Conservation (phyloP, 179 eudicot species). For the Beta macrorhiza region DNA sequence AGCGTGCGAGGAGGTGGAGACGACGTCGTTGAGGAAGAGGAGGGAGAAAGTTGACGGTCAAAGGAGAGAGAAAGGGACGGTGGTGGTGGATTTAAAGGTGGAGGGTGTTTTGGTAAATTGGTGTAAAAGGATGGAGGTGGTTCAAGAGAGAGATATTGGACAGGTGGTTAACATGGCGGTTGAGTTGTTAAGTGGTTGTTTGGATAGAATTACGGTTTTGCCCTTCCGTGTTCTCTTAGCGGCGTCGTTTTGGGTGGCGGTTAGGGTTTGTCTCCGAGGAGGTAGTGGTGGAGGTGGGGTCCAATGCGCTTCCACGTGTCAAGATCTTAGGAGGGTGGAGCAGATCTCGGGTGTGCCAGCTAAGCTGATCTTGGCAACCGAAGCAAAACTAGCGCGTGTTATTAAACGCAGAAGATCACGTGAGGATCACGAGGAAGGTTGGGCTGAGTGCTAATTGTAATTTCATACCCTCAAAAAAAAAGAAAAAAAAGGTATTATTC, state of each 20-base stretch:
- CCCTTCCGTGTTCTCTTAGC: constrained; percentile 53
- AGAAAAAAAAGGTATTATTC: background rate
- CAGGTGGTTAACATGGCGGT: constrained; percentile 33
- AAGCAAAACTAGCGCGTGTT: constrained; percentile 38
- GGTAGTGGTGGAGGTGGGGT: background rate
- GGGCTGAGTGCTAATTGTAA: constrained; percentile 49
- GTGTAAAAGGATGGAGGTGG: constrained; percentile 43
- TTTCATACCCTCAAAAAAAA: background rate
- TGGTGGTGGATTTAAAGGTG: constrained; percentile 31
- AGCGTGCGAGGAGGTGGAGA: background rate
- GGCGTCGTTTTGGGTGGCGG: constrained; percentile 54
- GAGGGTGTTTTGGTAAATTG: constrained; percentile 60
- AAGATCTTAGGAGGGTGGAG: constrained; percentile 46
- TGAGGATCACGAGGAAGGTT: constrained; percentile 50
- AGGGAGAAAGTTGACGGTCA: background rate
- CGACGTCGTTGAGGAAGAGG: constrained; percentile 5
- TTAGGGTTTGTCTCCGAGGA: constrained; percentile 26
- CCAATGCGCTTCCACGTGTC: constrained; percentile 26
- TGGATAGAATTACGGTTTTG: constrained; percentile 28
- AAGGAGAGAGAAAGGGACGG: constrained; percentile 10
- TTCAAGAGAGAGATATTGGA: background rate
- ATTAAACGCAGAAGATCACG: constrained; percentile 27
- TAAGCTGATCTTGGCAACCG: constrained; percentile 48
- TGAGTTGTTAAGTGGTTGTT: constrained; percentile 26
- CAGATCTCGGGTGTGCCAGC: constrained; percentile 66